Evolutionary conservation across 768 basidiomycete genomes (phyloP).

Genomic region (Cystobasidium tubakii): DNA sequence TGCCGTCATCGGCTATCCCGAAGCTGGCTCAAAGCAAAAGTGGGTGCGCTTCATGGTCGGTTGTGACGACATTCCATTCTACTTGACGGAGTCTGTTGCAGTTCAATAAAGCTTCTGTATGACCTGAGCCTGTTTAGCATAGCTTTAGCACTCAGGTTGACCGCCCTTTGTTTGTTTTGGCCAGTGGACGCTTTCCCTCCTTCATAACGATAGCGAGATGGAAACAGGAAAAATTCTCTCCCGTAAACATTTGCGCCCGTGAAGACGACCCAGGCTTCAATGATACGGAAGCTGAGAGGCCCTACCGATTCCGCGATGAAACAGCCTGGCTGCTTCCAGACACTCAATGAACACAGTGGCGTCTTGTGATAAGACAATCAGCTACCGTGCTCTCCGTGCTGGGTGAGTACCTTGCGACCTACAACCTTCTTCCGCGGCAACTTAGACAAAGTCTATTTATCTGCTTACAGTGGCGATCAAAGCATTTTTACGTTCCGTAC

Average conservation of each 20-base stretch:
- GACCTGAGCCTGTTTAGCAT: conserved; percentile 37
- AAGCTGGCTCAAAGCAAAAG: conserved; percentile 45
- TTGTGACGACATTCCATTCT: conserved; percentile 47
- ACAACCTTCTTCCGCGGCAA: no score
- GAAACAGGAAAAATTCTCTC: conserved; percentile 42
- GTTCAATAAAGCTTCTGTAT: conserved; percentile 44
- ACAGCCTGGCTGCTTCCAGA: conserved; percentile 43
- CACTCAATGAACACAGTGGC: conserved; percentile 39
- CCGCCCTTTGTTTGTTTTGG: conserved; percentile 37
- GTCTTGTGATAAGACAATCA: conserved; percentile 10
- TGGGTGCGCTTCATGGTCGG: conserved; percentile 47
- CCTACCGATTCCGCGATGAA: conserved; percentile 42
- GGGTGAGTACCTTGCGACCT: no score
- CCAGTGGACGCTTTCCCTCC: conserved; percentile 8
- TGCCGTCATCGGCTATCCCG: conserved; percentile 45
- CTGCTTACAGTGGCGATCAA: not conserved
- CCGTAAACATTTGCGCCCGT: conserved; percentile 44
- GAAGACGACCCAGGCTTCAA: conserved; percentile 47
- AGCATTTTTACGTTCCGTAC: conserved; percentile 36
- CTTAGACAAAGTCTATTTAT: no score
- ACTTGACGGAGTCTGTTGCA: conserved; percentile 43
- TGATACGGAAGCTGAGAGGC: conserved; percentile 44
- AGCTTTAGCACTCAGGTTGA: conserved; percentile 40
- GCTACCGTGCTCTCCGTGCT: conserved; percentile 37
- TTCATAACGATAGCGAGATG: not conserved